Evolutionary conservation across 768 basidiomycete genomes (phyloP), one percentile per base, ranked within the genome.

Genomic region (Asterophora parasitica): DNA sequence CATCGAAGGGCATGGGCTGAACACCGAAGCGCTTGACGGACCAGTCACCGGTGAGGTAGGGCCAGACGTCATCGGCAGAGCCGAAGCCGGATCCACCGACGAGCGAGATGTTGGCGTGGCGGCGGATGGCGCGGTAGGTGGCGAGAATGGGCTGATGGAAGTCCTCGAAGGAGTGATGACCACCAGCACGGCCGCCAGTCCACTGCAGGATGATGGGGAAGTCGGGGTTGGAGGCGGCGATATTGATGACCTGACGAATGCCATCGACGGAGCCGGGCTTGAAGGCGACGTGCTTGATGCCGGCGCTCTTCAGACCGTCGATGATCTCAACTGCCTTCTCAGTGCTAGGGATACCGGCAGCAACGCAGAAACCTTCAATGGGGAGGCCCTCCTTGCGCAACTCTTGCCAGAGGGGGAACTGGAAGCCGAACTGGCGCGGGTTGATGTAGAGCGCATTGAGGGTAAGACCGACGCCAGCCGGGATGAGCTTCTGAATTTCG

Each of bases 271-370:
- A 96, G 51, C 96, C 95, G 17, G 96, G 96, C 74, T 99, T 99
- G 82, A 98, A 96, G 0, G 93, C 79, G 53, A 99, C 83, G 63
- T 99, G 96, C 68, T 88, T 90, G 67, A 98, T 95, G 17, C 95
- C 95, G 42, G 88, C 87, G 27, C 64, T 69, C 57, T 78, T 79
- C 40, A 99, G 72, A 3, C 84, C 90, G 11, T 75, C 81, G 55
- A 98, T 96, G 68, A 99, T 97, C 68, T 98, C 95, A 37, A 85
- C 85, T 2, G 95, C 94, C 69, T 98, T 99, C 70, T 98, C 96
- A 1, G 92, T 92, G 57, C 80, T 88, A 7, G 96, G 96, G 57
- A 99, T 90, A 61, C 95, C 96, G 38, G 96, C 96, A 33, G 95
- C 96, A 50, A 98, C 91, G 63, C 94, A 97, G 71, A 99, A 95